These are phyloP conservation scores for Iodosphaeria phyllophila DNA, from an alignment of 2,329 filamentous ascomycete genomes.

Conservation along the genomic window DNA sequence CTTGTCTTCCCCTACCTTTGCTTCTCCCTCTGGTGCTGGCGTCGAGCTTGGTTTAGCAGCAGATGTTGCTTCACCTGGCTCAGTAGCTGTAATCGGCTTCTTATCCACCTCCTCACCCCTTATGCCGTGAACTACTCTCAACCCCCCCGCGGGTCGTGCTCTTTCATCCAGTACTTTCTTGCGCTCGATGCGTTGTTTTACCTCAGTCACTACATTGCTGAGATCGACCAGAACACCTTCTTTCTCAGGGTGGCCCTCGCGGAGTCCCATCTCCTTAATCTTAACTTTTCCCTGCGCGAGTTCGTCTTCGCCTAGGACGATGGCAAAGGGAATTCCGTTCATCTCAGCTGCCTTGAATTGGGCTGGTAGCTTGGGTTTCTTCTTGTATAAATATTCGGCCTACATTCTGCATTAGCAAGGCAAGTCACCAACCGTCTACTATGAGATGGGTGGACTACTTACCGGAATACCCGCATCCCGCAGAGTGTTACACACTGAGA, in stretches of 20 bases:
- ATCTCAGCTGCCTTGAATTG: constrained; percentile 86
- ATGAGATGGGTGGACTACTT: constrained; percentile 9
- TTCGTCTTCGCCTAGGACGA: constrained; percentile 87
- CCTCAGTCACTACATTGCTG: constrained; percentile 40
- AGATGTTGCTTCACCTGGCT: constrained; percentile 5
- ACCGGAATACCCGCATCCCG: constrained; percentile 82
- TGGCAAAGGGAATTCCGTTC: constrained; percentile 62
- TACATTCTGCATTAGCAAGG: constrained; percentile 13
- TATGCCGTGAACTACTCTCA: constrained; percentile 27
- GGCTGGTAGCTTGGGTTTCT: constrained; percentile 70
- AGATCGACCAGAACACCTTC: constrained; percentile 62
- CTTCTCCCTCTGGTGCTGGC: no score
- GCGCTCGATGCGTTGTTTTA: constrained; percentile 22
- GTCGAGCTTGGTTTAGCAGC: no score
- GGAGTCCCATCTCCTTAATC: constrained; percentile 57
- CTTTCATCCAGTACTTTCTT: constrained; percentile 25
- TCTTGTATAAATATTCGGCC: constrained; percentile 78
- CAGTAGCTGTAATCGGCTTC: constrained; percentile 7
- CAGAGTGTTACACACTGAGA: constrained; percentile 56
- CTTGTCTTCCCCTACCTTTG: no score
- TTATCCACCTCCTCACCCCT: constrained; percentile 18
- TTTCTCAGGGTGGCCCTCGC: constrained; percentile 78
- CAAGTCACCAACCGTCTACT: constrained; percentile 1
- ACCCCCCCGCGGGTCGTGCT: constrained; percentile 22
- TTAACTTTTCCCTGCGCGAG: constrained; percentile 66